phyloP scores from a whole-genome alignment of 306 rosid species.

The Malus sylvestris region DNA sequence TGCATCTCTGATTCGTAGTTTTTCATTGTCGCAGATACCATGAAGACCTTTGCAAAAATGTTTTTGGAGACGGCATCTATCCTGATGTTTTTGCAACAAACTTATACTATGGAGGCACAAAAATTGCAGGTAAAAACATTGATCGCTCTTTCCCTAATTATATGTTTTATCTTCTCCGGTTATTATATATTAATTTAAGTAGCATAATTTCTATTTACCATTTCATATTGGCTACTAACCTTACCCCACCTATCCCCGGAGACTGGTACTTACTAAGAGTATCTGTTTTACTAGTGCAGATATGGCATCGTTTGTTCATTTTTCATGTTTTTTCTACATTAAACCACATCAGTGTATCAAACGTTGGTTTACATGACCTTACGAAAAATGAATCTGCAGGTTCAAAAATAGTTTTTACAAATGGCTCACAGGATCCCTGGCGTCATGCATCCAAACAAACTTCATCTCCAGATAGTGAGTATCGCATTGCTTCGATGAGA shows the following conservation, averaged over 20 bases:
- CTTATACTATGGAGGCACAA: conserved; percentile 88
- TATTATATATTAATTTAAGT: not conserved
- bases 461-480: conserved; percentile 80
- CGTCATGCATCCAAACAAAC: conserved; percentile 86
- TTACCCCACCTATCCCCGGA: not conserved
- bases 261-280: not conserved
- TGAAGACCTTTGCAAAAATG: conserved; percentile 88
- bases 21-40: conserved; percentile 60
- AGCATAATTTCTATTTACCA: not conserved
- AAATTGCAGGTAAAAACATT: conserved; percentile 54
- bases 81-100: conserved; percentile 79
- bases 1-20: conserved; percentile 8
- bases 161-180: not conserved
- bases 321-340: not conserved
- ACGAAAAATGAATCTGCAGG: conserved; percentile 44
- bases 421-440: conserved; percentile 99
- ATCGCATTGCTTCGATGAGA: conserved; percentile 4
- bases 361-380: conserved; percentile 8
- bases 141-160: conserved; percentile 7
- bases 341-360: not conserved
- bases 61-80: conserved; percentile 77
- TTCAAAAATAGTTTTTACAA: conserved; percentile 72
- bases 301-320: not conserved
- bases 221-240: not conserved
- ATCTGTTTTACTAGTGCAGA: not conserved